A percentile compares a stretch with the other conserved stretches of the same genome.
Conservation (phyloP, 2,329 filamentous ascomycete genomes). For the Aspergillus tanneri region DNA sequence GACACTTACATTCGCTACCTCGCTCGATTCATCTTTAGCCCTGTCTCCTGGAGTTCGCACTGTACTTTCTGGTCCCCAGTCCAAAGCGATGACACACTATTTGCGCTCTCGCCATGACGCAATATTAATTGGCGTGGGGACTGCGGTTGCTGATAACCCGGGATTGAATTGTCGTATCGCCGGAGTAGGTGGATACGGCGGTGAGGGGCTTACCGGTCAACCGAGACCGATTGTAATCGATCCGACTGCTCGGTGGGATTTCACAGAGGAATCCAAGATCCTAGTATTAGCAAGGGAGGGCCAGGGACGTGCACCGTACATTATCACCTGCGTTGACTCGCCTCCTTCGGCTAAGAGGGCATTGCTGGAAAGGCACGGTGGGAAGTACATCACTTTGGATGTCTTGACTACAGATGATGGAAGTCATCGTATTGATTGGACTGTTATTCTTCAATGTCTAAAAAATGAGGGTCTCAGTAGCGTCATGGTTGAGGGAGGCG, state of each 20-base stretch:
- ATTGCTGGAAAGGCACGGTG: constrained; percentile 31
- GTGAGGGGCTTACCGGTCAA: constrained; percentile 54
- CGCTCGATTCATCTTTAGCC: constrained; percentile 74
- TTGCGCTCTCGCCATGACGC: constrained; percentile 81
- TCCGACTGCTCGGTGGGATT: constrained; percentile 68
- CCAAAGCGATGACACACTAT: constrained; percentile 92
- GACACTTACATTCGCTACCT: constrained; percentile 85
- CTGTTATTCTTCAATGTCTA: constrained; percentile 57
- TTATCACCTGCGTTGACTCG: constrained; percentile 50
- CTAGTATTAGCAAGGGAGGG: constrained; percentile 62
- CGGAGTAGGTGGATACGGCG: constrained; percentile 55
- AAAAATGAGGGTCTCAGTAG: constrained; percentile 61
- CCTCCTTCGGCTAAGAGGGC: constrained; percentile 16
- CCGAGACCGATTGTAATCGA: constrained; percentile 81
- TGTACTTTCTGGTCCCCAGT: constrained; percentile 73
- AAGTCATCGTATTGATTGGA: constrained; percentile 53
- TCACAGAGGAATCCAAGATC: constrained; percentile 61
- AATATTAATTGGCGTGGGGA: constrained; percentile 82
- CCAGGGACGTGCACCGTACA: constrained; percentile 67
- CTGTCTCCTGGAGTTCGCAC: constrained; percentile 74
- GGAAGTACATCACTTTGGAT: constrained; percentile 31
- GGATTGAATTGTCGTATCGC: constrained; percentile 78
- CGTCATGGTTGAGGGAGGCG: constrained; percentile 90
- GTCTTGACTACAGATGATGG: constrained; percentile 14
- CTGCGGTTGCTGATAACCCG: constrained; percentile 80